Conservation (phyloP, 2,329 filamentous ascomycete genomes). For the Beauveria scarabaeidicola region DNA sequence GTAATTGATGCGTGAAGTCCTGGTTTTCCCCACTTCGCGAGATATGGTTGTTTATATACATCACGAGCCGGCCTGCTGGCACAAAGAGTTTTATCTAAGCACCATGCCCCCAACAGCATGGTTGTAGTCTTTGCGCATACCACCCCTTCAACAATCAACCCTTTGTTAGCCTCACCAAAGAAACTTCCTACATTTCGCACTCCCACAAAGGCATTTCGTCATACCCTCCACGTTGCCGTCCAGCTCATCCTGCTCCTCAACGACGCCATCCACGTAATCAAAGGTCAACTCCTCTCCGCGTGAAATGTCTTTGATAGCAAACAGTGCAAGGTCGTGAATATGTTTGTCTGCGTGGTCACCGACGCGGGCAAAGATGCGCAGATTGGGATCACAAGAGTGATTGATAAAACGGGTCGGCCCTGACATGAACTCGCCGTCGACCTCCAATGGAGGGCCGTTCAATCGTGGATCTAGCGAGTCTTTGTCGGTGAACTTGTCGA, state of each 20-base stretch:
- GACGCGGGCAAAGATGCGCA: slow-evolving; percentile 70
- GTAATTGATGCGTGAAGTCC: background rate
- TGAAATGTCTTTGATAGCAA: slow-evolving; percentile 58
- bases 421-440: slow-evolving; percentile 68
- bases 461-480: slow-evolving; percentile 48
- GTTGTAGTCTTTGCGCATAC: background rate
- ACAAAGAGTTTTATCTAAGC: background rate
- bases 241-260: slow-evolving; percentile 37
- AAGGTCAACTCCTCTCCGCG: slow-evolving; percentile 66
- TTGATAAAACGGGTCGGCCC: slow-evolving; percentile 77
- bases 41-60: background rate
- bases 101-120: background rate
- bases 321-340: slow-evolving; percentile 70
- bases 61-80: background rate
- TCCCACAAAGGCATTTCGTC: slow-evolving; percentile 54
- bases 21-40: background rate
- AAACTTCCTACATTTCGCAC: slow-evolving; percentile 57
- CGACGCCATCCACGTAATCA: slow-evolving; percentile 64
- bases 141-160: background rate
- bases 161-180: slow-evolving; percentile 48
- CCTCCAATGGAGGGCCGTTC: slow-evolving; percentile 47
- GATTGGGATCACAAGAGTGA: slow-evolving; percentile 71
- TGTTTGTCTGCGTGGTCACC: slow-evolving; percentile 67
- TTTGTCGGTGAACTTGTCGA: slow-evolving; percentile 68
- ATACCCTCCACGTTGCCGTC: slow-evolving; percentile 39